phyloP scores from a whole-genome alignment of 192 early-diverging fungal species.

The Gonapodya prolifera region DNA sequence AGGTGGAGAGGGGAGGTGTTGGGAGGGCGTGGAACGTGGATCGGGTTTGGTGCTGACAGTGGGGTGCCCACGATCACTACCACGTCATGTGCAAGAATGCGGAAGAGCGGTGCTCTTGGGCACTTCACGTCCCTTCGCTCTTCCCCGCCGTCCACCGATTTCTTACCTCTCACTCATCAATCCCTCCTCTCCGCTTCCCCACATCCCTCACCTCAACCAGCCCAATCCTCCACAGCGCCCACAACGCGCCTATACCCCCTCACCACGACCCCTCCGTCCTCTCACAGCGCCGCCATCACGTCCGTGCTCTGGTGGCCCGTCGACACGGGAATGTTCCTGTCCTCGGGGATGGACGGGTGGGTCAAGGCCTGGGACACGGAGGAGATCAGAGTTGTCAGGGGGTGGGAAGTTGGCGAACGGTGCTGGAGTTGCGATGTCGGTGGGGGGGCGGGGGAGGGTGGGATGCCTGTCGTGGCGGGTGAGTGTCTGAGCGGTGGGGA shows the following conservation, averaged over 20 bases:
- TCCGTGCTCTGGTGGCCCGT: neutral
- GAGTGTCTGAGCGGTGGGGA: neutral
- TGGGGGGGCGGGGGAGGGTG: neutral
- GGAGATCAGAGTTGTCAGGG: neutral
- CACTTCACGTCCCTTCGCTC: too few species aligned
- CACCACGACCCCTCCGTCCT: neutral
- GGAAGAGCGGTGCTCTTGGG: too few species aligned
- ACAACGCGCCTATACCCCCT: neutral
- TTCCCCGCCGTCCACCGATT: too few species aligned
- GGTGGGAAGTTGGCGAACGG: neutral
- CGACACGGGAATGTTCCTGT: neutral
- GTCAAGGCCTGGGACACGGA: slow-evolving; percentile 4
- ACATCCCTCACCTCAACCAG: too few species aligned
- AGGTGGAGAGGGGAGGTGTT: too few species aligned
- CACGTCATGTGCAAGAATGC: too few species aligned
- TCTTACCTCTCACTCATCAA: too few species aligned
- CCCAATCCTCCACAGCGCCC: neutral
- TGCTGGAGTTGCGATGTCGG: neutral
- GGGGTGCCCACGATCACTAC: too few species aligned
- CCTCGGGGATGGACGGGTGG: neutral
- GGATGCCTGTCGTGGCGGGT: neutral
- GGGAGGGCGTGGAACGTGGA: too few species aligned
- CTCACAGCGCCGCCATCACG: neutral
- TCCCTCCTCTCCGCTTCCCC: too few species aligned
- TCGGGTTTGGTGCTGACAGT: too few species aligned